Conservation (phyloP, 805 yeast genomes). For the Kluyveromyces wickerhamii region DNA sequence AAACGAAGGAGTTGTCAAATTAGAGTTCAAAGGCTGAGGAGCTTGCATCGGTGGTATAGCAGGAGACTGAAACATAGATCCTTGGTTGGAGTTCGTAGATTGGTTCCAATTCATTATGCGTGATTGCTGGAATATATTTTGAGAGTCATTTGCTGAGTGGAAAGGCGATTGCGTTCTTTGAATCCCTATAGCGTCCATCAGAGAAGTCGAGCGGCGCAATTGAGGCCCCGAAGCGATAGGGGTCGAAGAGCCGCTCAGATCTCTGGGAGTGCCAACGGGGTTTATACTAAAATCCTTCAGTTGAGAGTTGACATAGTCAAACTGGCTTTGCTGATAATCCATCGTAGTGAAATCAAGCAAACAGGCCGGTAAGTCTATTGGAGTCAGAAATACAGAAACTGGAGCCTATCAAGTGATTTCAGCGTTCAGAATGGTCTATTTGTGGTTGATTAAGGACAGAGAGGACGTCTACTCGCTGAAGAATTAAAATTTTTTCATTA, state of each 20-base stretch:
- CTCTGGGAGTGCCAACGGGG: slow-evolving; percentile 2
- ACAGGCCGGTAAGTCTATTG: background rate
- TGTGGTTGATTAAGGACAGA: too few relatives aligned
- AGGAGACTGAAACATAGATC: slow-evolving; percentile 1
- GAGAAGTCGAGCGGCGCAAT: slow-evolving; percentile 16
- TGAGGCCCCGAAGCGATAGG: slow-evolving; percentile 10
- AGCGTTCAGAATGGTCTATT: too few relatives aligned
- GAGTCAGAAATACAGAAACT: background rate
- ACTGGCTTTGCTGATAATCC: slow-evolving; percentile 15
- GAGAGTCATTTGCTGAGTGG: background rate
- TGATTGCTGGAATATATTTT: background rate
- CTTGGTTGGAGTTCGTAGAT: background rate
- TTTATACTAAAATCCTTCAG: slow-evolving; percentile 11
- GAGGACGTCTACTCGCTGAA: too few relatives aligned
- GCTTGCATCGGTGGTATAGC: background rate
- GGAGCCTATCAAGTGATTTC: too few relatives aligned
- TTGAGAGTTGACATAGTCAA: slow-evolving; percentile 16
- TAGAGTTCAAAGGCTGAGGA: background rate
- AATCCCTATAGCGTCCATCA: slow-evolving; percentile 23
- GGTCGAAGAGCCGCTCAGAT: slow-evolving; percentile 9
- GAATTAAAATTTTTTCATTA: too few relatives aligned
- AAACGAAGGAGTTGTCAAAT: slow-evolving; percentile 7
- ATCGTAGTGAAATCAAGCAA: slow-evolving; percentile 6
- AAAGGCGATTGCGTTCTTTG: slow-evolving; percentile 22
- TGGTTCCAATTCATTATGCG: background rate